These are phyloP conservation scores for Hypoxylon sp. DNA, from an alignment of 2,329 filamentous ascomycete species.

Conservation along the genomic window DNA sequence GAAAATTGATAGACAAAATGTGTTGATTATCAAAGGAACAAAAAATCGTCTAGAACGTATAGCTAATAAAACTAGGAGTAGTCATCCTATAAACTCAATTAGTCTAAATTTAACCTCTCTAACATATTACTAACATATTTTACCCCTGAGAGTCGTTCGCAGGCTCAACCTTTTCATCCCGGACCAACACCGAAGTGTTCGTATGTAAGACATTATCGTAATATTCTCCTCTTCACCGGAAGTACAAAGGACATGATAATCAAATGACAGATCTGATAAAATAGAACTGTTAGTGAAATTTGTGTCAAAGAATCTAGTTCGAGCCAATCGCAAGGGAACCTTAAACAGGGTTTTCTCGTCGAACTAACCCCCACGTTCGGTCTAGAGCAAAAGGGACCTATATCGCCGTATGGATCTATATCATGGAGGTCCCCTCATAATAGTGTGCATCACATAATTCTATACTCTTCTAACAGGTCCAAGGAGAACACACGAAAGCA, in stretches of 20 bases:
- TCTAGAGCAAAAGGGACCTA: background rate
- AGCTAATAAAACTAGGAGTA: background rate
- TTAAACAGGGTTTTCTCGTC: background rate
- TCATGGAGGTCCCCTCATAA: constrained; percentile 9
- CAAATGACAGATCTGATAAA: background rate
- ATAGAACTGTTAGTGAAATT: background rate
- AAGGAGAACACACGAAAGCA: constrained; percentile 7
- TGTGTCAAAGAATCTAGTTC: background rate
- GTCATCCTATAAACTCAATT: constrained; percentile 1
- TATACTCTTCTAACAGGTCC: constrained; percentile 4
- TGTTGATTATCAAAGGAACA: background rate
- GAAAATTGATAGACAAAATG: background rate
- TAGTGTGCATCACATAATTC: constrained; percentile 11
- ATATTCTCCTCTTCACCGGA: background rate
- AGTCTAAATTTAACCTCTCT: background rate
- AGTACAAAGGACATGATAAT: background rate
- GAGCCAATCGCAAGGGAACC: background rate
- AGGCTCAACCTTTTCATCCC: background rate
- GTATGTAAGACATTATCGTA: background rate
- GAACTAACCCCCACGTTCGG: constrained; percentile 13
- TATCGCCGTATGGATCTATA: constrained; percentile 2
- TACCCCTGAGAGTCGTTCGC: background rate
- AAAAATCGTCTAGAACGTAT: background rate
- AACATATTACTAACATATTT: background rate
- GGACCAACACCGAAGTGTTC: background rate